Conservation (phyloP, 768 basidiomycete species). For the Lactarius akahatsu region DNA sequence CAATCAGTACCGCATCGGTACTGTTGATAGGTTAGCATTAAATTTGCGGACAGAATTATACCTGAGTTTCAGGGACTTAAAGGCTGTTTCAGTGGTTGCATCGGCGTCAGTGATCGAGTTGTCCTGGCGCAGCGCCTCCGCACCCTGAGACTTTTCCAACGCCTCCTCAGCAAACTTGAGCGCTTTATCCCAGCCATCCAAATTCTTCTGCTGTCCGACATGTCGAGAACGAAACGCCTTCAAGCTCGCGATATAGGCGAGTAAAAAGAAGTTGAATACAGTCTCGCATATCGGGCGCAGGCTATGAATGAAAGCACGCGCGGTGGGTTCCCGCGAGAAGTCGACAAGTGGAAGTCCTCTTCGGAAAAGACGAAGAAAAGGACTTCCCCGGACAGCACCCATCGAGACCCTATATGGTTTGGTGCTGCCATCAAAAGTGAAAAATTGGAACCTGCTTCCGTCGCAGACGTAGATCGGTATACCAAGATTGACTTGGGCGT, state of each 20-base stretch:
- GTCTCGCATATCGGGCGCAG: not conserved
- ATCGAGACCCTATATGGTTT: too few relatives aligned
- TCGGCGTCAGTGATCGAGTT: not conserved
- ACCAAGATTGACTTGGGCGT: too few relatives aligned
- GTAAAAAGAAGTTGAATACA: not conserved
- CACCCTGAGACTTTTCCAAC: not conserved
- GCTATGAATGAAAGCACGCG: not conserved
- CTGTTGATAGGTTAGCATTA: not conserved
- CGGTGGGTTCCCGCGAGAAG: not conserved
- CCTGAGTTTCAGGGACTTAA: not conserved
- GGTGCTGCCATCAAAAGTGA: too few relatives aligned
- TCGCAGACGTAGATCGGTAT: too few relatives aligned
- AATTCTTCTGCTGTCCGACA: not conserved
- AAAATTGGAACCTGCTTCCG: too few relatives aligned
- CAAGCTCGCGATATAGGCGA: not conserved
- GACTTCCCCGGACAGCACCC: not conserved
- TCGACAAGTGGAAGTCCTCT: not conserved
- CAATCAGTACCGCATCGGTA: not conserved
- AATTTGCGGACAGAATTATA: not conserved
- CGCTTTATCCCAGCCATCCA: not conserved
- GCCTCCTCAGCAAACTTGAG: not conserved
- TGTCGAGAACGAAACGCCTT: not conserved
- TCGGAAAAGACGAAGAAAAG: too few relatives aligned
- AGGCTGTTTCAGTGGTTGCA: not conserved
- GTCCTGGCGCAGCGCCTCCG: not conserved